Base-by-base conservation (phyloP, 78 protist species). In the Chrysochromulina tobinii region DNA sequence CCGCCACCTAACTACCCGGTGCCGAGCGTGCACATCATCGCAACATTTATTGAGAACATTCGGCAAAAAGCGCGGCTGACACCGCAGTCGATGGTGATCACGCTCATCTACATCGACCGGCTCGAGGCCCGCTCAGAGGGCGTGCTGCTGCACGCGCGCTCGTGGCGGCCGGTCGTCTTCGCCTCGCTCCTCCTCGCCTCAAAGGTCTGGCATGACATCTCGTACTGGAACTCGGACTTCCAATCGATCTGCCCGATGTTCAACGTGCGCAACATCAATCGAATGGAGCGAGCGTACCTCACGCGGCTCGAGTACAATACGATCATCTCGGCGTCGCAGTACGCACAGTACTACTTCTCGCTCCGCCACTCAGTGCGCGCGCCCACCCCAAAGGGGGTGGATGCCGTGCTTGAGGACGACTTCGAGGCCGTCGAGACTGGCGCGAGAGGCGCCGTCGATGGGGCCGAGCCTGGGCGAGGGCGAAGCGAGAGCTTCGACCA, bases 111-210 rank as follows among this genome's bases (percentile, higher is more conserved):
- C 87, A 18, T 54, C 21, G 87, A 79, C 48, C 87, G 87, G 87
- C 87, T 79, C 27, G 85, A 77, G 85, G 61, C 61, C 11, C 55
- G 57, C 54, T 77, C 85, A 11, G 85, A 77, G 85, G 85, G 85
- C 57, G 85, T 53, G n/a, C 55, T 77, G 11, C 58, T 77, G 12
- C 85, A 77, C 59, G 85, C 85, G 85, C 85, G 85, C 85, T 77
- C 85, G 85, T 77, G 85, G 85, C 57, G 85, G 15, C 85, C 85
- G 0, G 53, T 77, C 59, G 20, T 77, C 85, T 77, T 77, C 58
- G 0, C 61, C 61, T 50, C 61, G 25, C 85, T 77, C 11, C 85
- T 77, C 14, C 85, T 77, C 59, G 85, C 85, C 2, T 77, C 85
- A 3, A 77, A 77, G 59, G 72, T 77, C 12, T 77, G 59, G 57